Base-by-base conservation (phyloP, 1,284 basidiomycete species). In the Moniliophthora roreri region DNA sequence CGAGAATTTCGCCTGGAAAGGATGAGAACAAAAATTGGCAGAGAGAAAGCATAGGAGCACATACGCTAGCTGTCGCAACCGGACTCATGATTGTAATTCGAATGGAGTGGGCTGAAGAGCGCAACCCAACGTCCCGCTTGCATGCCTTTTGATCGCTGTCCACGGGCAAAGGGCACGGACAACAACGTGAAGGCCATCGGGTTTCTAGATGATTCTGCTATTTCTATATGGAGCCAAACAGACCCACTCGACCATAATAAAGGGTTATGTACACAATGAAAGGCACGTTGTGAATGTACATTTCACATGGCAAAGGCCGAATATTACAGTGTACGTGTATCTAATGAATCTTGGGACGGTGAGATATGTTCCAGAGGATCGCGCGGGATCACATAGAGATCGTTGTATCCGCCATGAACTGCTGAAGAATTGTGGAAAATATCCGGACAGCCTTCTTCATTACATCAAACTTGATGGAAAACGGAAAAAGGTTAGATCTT, bases 361-460 rank as follows among this genome's bases (percentile, higher is more conserved):
- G n/a, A n/a, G n/a, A n/a, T n/a, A n/a, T n/a, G n/a, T n/a, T n/a
- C n/a, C 20, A 45, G n/a, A 24, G 44, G 3, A 32, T 32, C 28
- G 6, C n/a, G n/a, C n/a, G n/a, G n/a, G n/a, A 32, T 32, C 28
- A 32, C 28, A 11, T 11, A 32, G 28, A 11, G 11, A 32, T 32
- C 28, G 28, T 32, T 6, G 28, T 46, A 28, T 58, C 50, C 47
- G 60, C 57, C 50, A 69, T 67, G 54, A 76, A 77, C 32, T 69
- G 62, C 38, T 62, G 61, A 35, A 73, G 49, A 21, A 74, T 69
- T 5, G 54, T 53, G 1, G 65, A 73, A 52, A 84, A 77, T n/a
- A 78, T 77, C 20, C 60, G 61, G 15, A 76, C 62, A 0, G 73
- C 80, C 54, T 75, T 73, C 63, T 72, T 73, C 59, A 83, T 66